A percentile compares a stretch with the other conserved stretches of the same genome.
Conservation (phyloP, 352 stramenopile species). For the Phytopythium delawarense region DNA sequence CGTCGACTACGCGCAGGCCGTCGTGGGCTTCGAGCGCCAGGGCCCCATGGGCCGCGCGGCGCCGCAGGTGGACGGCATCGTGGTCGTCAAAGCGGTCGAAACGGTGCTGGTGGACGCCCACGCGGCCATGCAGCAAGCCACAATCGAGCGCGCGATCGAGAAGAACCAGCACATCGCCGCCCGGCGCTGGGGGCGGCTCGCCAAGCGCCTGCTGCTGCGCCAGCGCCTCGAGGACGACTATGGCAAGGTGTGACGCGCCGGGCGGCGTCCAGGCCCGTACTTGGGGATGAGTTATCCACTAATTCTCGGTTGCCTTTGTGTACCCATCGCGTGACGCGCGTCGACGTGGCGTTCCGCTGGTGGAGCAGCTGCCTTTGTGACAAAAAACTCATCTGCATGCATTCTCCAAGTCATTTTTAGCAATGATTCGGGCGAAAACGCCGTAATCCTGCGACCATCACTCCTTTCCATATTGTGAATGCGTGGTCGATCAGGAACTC, state of each 20-base stretch:
- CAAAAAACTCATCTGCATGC: not conserved
- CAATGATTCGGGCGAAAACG: too few relatives aligned
- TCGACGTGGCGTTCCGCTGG: too few relatives aligned
- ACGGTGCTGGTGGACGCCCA: constrained; percentile 66
- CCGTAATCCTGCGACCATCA: not conserved
- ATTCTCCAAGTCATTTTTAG: not conserved
- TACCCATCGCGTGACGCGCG: not conserved
- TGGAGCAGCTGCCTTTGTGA: too few relatives aligned
- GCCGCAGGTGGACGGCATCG: constrained; percentile 71
- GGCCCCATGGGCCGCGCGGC: constrained; percentile 36
- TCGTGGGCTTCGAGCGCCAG: constrained; percentile 71
- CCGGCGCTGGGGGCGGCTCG: constrained; percentile 64
- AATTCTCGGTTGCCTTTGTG: not conserved
- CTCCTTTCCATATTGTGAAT: not conserved
- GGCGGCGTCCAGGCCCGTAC: too few relatives aligned
- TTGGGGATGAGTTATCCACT: too few relatives aligned
- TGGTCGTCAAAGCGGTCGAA: constrained; percentile 43
- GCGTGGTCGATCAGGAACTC: not conserved
- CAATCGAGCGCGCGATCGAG: constrained; percentile 68
- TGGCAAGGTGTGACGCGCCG: constrained; percentile 26
- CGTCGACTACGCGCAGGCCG: constrained; percentile 72
- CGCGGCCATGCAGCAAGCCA: constrained; percentile 49
- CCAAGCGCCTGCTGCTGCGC: constrained; percentile 60
- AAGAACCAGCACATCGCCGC: constrained; percentile 55
- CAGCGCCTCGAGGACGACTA: constrained; percentile 79